Evolutionary conservation across 208 protist genomes (phyloP), one percentile per base, ranked within the genome.

Genomic region (Leishmania lainsoni): DNA sequence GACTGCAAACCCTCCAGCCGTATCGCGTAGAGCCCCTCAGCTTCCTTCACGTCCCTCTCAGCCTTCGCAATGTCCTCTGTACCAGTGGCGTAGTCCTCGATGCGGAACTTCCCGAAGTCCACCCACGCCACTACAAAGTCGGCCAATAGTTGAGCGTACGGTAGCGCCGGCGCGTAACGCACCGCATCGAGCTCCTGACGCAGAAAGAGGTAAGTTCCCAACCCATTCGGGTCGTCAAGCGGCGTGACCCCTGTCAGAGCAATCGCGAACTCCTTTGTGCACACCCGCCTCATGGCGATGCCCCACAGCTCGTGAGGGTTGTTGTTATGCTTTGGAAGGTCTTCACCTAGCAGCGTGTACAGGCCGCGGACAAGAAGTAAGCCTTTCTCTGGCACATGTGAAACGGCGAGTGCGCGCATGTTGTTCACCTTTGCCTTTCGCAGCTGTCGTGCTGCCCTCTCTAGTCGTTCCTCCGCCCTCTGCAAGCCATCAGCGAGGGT

Each of bases 341-440:
- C 92, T 58, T 96, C 90, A 17, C 86, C 88, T 61, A 96, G 72
- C 58, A 93, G 68, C 45, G 86, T 83, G 80, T 91, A 96, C 16
- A 93, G 74, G 29, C 84, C 81, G 26, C 86, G 86, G 49, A 93
- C 79, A 69, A 96, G 86, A 35, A 92, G 75, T 0, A 74, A 29
- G 5, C 89, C 90, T 72, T 92, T 93, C 12, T 90, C 76, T 42
- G 88, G 79, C 14, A 81, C 77, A 22, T 83, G 85, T 51, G 87
- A 83, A 14, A 81, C 83, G 65, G 56, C 78, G 75, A 94, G 85
- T 48, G 83, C 68, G 12, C 88, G 90, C n/a, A 94, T 86, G 26
- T 76, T 63, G 14, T 78, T 66, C 10, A 66, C 39, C 80, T 90
- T 96, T 29, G 84, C 68, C 48, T 86, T 83, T 48, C 76, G 69